Conservation (phyloP, 2,329 filamentous ascomycete species). For the Cercospora berteroae region DNA sequence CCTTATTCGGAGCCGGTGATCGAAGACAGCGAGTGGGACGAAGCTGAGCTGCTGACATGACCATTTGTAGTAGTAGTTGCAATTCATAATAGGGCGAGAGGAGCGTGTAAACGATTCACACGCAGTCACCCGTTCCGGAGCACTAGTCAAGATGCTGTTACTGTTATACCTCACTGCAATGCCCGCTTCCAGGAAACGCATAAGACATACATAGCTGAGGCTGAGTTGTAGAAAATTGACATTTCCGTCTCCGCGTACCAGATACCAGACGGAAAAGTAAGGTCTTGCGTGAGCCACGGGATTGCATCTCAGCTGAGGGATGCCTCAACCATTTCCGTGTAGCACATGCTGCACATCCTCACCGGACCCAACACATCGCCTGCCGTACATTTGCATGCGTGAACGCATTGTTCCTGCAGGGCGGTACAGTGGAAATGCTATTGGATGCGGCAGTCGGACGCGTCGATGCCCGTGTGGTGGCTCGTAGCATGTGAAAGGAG, state of each 20-base stretch:
- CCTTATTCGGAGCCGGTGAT: conserved; percentile 42
- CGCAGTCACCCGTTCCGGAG: neutral
- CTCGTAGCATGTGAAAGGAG: conserved; percentile 1
- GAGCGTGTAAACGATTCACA: neutral
- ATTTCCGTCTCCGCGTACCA: neutral
- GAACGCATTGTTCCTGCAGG: neutral
- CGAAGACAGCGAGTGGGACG: conserved; percentile 57
- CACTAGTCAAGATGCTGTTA: neutral
- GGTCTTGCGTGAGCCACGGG: neutral
- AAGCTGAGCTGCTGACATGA: conserved; percentile 45
- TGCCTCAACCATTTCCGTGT: neutral
- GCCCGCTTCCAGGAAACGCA: neutral
- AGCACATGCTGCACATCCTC: neutral
- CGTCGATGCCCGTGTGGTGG: neutral
- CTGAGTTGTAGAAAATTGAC: neutral
- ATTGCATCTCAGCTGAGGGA: neutral
- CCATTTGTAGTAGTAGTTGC: neutral
- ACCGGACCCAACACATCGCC: neutral
- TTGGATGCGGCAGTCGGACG: neutral
- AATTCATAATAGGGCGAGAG: neutral
- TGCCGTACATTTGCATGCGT: neutral
- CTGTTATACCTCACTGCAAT: neutral
- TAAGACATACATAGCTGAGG: neutral
- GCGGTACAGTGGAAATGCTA: neutral
- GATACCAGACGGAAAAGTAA: neutral